phyloP scores from a whole-genome alignment of 2,329 filamentous ascomycete species.

The Cladophialophora psammophila region DNA sequence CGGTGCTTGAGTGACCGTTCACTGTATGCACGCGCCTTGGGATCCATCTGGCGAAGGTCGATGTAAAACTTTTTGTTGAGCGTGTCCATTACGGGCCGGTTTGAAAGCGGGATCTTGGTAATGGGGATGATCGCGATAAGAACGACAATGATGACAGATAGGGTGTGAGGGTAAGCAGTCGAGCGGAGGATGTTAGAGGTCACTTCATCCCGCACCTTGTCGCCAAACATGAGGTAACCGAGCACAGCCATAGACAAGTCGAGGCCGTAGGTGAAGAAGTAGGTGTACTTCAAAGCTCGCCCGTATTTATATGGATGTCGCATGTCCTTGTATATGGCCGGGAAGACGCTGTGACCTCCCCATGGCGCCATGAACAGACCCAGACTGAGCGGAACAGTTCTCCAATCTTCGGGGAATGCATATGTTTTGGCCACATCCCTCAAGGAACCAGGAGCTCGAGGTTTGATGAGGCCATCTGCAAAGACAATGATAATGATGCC shows the following conservation, averaged over 20 bases:
- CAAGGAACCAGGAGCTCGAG: constrained; percentile 79
- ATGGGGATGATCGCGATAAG: constrained; percentile 93
- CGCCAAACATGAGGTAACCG: constrained; percentile 93
- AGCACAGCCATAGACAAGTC: constrained; percentile 82
- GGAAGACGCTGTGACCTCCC: constrained; percentile 78
- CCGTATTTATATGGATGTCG: constrained; percentile 82
- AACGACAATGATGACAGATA: constrained; percentile 81
- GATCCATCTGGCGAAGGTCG: constrained; percentile 57
- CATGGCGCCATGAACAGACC: constrained; percentile 86
- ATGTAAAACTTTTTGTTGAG: constrained; percentile 82
- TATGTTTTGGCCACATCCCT: constrained; percentile 80
- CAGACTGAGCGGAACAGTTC: constrained; percentile 84
- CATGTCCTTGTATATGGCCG: constrained; percentile 83
- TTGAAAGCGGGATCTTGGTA: constrained; percentile 91
- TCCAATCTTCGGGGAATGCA: constrained; percentile 85
- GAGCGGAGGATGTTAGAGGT: constrained; percentile 86
- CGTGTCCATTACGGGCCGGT: constrained; percentile 83
- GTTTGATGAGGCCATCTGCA: constrained; percentile 85
- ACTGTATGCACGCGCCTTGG: constrained; percentile 41
- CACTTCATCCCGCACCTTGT: constrained; percentile 84
- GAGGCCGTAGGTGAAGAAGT: constrained; percentile 84
- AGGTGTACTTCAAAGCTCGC: constrained; percentile 78
- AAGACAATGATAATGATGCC: constrained; percentile 86
- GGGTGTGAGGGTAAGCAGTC: constrained; percentile 72
- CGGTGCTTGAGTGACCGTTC: constrained; percentile 62